Evolutionary conservation across 2,329 filamentous ascomycete species (phyloP).

Genomic region (Orbilia blumenaviensis): DNA sequence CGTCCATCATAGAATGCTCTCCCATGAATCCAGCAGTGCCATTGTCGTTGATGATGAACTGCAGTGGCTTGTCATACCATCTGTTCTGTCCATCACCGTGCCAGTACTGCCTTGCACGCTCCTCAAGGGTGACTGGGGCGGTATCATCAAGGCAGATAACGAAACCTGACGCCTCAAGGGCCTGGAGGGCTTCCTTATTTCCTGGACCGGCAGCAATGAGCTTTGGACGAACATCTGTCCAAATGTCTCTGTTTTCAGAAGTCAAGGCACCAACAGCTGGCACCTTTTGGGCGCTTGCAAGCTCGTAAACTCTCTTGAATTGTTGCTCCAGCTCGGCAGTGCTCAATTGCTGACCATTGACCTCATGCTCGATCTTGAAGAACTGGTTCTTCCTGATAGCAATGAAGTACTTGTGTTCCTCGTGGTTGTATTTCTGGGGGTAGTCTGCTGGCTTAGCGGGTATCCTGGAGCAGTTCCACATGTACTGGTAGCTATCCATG

Average conservation of each 20-base stretch:
- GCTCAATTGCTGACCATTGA: constrained; percentile 85
- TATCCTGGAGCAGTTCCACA: constrained; percentile 95
- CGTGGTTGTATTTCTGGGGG: constrained; percentile 78
- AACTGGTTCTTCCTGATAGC: constrained; percentile 96
- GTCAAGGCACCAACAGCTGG: constrained; percentile 85
- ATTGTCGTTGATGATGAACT: constrained; percentile 98
- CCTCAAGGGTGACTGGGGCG: constrained; percentile 88
- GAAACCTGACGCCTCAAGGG: constrained; percentile 89
- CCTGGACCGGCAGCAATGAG: constrained; percentile 78
- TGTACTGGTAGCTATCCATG: constrained; percentile 98
- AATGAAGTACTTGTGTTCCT: constrained; percentile 84
- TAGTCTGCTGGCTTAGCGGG: constrained; percentile 83
- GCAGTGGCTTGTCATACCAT: constrained; percentile 97
- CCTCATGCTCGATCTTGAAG: constrained; percentile 87
- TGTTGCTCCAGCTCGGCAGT: constrained; percentile 88
- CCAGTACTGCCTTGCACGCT: constrained; percentile 97
- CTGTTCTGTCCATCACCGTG: constrained; percentile 95
- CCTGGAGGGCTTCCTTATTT: constrained; percentile 80
- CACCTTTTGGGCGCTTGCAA: constrained; percentile 68
- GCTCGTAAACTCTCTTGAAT: constrained; percentile 83
- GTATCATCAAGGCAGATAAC: constrained; percentile 93
- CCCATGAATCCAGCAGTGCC: constrained; percentile 97
- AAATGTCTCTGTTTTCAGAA: constrained; percentile 90
- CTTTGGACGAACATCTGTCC: constrained; percentile 72
- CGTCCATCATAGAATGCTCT: constrained; percentile 99